phyloP scores from a whole-genome alignment of 2,329 filamentous ascomycete genomes.

The Trichoderma sp. region DNA sequence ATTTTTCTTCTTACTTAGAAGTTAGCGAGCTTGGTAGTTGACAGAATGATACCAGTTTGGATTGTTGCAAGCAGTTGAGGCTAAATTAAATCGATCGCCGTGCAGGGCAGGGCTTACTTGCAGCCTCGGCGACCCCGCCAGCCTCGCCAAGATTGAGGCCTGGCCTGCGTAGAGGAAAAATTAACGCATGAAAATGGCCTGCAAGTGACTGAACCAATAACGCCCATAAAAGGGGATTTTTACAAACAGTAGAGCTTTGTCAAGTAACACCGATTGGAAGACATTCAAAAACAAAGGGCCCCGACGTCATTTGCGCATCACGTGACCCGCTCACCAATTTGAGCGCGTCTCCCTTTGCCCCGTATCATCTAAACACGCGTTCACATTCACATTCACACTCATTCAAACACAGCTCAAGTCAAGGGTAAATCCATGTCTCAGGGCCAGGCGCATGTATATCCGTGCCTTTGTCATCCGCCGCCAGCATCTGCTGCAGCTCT shows the following conservation, averaged over 20 bases:
- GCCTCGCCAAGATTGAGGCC: neutral
- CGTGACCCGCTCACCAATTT: neutral
- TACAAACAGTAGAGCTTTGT: neutral
- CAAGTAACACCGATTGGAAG: neutral
- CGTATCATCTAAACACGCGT: constrained; percentile 13
- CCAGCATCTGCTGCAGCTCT: neutral
- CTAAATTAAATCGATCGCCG: neutral
- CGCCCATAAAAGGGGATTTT: neutral
- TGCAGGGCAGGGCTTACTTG: neutral
- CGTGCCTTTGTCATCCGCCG: neutral
- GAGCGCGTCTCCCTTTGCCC: constrained; percentile 13
- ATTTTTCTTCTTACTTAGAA: neutral
- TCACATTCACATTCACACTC: neutral
- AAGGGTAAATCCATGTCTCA: neutral
- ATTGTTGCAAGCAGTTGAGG: neutral
- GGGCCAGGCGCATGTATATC: neutral
- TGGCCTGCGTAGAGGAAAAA: neutral
- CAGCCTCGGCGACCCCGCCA: neutral
- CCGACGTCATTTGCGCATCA: constrained; percentile 5
- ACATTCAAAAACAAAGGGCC: neutral
- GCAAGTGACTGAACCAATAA: neutral
- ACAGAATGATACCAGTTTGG: neutral
- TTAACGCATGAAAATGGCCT: neutral
- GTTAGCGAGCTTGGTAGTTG: neutral
- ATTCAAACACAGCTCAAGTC: neutral